A percentile compares a stretch with the other conserved stretches of the same genome.
Conservation (phyloP, 2,329 filamentous ascomycete species). For the Xylaria sp. region DNA sequence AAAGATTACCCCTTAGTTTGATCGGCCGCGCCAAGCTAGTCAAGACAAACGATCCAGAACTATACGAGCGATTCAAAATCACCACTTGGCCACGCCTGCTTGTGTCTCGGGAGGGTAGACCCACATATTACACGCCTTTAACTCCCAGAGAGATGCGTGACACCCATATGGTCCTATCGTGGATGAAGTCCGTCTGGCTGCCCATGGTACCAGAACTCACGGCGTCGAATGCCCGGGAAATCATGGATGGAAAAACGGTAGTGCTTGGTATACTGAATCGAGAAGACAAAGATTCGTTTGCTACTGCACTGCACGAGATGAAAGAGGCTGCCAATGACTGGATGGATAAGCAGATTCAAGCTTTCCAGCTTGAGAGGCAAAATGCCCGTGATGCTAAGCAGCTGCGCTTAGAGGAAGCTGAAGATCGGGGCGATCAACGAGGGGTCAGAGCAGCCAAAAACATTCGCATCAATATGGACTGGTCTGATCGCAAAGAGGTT, state of each 20-base stretch:
- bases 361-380: constrained; percentile 92
- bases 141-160: constrained; percentile 94
- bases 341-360: constrained; percentile 95
- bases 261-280: constrained; percentile 89
- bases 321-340: constrained; percentile 96
- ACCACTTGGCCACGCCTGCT: constrained; percentile 95
- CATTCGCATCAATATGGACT: constrained; percentile 91
- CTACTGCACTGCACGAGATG: constrained; percentile 83
- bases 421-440: constrained; percentile 90
- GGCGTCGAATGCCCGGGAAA: constrained; percentile 88
- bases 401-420: constrained; percentile 92
- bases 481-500: constrained; percentile 86
- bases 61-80: constrained; percentile 90
- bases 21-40: constrained; percentile 93
- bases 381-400: constrained; percentile 95
- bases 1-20: constrained; percentile 85
- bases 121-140: constrained; percentile 88
- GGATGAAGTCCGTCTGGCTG: constrained; percentile 98
- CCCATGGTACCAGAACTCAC: constrained; percentile 95
- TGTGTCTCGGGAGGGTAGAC: constrained; percentile 87
- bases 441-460: constrained; percentile 88
- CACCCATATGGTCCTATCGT: constrained; percentile 79
- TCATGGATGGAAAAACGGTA: constrained; percentile 96
- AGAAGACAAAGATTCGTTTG: constrained; percentile 81
- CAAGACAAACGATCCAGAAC: constrained; percentile 82